A percentile compares a stretch with the other conserved stretches of the same genome.
Conservation (phyloP, 352 stramenopile species). For the Phytophthora citrophthora region DNA sequence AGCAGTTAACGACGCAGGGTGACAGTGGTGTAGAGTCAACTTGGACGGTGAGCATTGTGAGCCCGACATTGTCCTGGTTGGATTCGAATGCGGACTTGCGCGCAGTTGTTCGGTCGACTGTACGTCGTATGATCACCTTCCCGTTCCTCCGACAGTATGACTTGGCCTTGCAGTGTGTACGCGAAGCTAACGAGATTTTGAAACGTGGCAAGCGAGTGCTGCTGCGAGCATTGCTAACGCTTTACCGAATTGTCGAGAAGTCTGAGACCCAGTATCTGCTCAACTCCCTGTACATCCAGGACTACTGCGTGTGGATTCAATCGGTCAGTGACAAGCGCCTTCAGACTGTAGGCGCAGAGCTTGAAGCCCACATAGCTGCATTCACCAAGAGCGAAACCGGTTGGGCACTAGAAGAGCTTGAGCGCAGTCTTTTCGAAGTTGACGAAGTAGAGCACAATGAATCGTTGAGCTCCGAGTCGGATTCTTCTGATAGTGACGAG, state of each 20-base stretch:
- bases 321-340: constrained; percentile 61
- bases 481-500: constrained; percentile 40
- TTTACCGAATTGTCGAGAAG: constrained; percentile 94
- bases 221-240: constrained; percentile 89
- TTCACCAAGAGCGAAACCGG: constrained; percentile 77
- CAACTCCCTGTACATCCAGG: constrained; percentile 96
- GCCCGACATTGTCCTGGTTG: constrained; percentile 94
- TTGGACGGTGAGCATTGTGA: constrained; percentile 97
- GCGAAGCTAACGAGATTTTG: constrained; percentile 89
- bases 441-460: constrained; percentile 30
- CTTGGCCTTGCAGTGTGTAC: constrained; percentile 79
- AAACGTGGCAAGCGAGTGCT: constrained; percentile 88
- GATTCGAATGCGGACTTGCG: constrained; percentile 74
- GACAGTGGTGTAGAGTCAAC: constrained; percentile 97
- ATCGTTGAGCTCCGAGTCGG: constrained; percentile 32
- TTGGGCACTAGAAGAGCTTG: constrained; percentile 81
- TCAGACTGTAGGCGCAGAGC: constrained; percentile 36
- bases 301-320: constrained; percentile 92
- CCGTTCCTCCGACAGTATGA: constrained; percentile 95
- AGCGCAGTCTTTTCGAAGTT: constrained; percentile 57
- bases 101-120: constrained; percentile 66
- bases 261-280: constrained; percentile 97
- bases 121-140: constrained; percentile 95
- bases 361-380: constrained; percentile 32
- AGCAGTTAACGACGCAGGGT: constrained; percentile 94